A percentile compares a stretch with the other conserved stretches of the same genome.
phyloP scores from a whole-genome alignment of 2,329 filamentous ascomycete genomes.

The Diaporthe amygdali region DNA sequence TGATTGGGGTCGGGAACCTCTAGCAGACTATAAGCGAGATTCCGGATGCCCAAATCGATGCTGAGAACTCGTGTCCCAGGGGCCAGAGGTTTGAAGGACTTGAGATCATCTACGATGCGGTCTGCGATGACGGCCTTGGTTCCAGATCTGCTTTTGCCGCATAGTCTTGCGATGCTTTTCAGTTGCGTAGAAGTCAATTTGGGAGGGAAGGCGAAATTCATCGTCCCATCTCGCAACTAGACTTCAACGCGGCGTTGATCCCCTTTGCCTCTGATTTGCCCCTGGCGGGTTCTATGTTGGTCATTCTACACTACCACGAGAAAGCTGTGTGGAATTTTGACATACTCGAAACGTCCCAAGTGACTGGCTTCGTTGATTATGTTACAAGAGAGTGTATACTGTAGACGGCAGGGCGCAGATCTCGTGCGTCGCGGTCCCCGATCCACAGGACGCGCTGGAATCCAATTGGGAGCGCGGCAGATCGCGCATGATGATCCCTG shows the following conservation, averaged over 20 bases:
- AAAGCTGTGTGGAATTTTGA: background rate
- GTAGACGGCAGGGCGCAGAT: background rate
- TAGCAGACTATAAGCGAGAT: constrained; percentile 76
- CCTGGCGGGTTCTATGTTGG: background rate
- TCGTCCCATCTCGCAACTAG: background rate
- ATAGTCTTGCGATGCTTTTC: constrained; percentile 19
- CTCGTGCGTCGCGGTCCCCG: background rate
- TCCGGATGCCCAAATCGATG: constrained; percentile 85
- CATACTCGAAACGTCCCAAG: background rate
- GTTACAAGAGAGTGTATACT: background rate
- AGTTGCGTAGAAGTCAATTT: constrained; percentile 13
- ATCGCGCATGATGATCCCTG: constrained; percentile 20
- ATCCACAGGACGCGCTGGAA: background rate
- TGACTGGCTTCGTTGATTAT: background rate
- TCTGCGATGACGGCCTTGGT: constrained; percentile 60
- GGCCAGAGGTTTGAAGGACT: constrained; percentile 25
- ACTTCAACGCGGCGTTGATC: background rate
- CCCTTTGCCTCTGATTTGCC: background rate
- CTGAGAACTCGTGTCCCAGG: constrained; percentile 65
- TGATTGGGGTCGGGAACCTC: background rate
- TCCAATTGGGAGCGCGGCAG: constrained; percentile 3
- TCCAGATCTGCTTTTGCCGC: constrained; percentile 42
- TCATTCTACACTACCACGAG: background rate
- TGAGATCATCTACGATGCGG: constrained; percentile 51
- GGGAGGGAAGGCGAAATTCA: constrained; percentile 19